A percentile compares a stretch with the other conserved stretches of the same genome.
Evolutionary conservation across 2,329 filamentous ascomycete genomes (phyloP).

Genomic region (Trichoderma aggressivum): DNA sequence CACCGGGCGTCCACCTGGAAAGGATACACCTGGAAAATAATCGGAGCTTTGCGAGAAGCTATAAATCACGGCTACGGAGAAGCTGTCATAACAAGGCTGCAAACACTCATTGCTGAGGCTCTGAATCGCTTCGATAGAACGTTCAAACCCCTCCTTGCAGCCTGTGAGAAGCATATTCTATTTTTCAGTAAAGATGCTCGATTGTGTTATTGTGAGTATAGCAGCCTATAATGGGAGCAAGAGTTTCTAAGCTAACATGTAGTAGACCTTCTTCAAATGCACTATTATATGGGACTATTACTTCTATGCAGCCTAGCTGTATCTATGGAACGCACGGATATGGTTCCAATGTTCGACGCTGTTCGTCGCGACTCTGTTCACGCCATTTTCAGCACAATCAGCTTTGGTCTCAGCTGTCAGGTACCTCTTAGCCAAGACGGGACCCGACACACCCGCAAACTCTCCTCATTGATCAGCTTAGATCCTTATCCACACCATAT

Average conservation of each 20-base stretch:
- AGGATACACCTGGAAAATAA: slow-evolving; percentile 2
- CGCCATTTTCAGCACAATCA: neutral
- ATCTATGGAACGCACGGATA: neutral
- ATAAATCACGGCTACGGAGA: neutral
- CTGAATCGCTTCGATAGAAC: neutral
- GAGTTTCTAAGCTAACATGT: neutral
- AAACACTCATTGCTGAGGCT: neutral
- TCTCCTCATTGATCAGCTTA: neutral
- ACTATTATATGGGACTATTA: slow-evolving; percentile 1
- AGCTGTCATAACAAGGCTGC: neutral
- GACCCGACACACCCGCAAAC: neutral
- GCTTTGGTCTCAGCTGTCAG: neutral
- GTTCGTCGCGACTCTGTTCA: slow-evolving; percentile 1
- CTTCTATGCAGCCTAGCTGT: neutral
- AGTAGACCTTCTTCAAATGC: neutral
- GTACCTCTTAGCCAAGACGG: neutral
- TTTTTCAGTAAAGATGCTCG: neutral
- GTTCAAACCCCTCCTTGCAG: neutral
- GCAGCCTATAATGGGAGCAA: too few relatives aligned
- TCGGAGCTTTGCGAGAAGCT: neutral
- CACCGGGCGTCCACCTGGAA: slow-evolving; percentile 6
- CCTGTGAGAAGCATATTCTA: neutral
- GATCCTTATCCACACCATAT: slow-evolving; percentile 9
- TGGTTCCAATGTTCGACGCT: neutral
- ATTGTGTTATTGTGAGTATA: slow-evolving; percentile 1